These are phyloP conservation scores for Fraxinus platypoda DNA, from an alignment of 305 asterid genomes.

Conservation along the genomic window DNA sequence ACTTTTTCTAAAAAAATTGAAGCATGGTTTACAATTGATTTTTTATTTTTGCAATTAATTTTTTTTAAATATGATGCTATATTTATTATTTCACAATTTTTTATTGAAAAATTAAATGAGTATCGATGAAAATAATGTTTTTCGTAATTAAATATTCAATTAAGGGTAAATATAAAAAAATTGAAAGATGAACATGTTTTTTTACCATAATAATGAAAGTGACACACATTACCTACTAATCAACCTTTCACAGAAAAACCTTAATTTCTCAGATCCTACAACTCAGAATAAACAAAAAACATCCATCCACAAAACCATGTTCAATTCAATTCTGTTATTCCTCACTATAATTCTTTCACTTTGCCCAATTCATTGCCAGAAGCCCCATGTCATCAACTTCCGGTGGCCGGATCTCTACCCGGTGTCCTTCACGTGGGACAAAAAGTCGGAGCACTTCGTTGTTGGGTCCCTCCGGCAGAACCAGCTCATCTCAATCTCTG, in stretches of 20 bases:
- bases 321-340: slow-evolving; percentile 20
- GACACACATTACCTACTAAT: too few species aligned
- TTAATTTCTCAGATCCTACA: not conserved
- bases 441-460: slow-evolving; percentile 74
- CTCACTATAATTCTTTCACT: slow-evolving; percentile 4
- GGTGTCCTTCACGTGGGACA: slow-evolving; percentile 75
- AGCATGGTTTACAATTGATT: too few species aligned
- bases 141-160: too few species aligned
- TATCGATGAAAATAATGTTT: too few species aligned
- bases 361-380: slow-evolving; percentile 30
- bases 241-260: not conserved
- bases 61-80: too few species aligned
- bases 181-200: too few species aligned
- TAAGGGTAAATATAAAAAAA: too few species aligned
- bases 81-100: too few species aligned
- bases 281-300: not conserved
- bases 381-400: slow-evolving; percentile 65
- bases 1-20: too few species aligned
- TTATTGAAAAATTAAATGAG: too few species aligned
- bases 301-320: slow-evolving; percentile 14
- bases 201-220: too few species aligned
- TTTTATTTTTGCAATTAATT: too few species aligned
- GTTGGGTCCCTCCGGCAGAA: slow-evolving; percentile 61
- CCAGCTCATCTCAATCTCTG: slow-evolving; percentile 64
- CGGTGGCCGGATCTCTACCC: slow-evolving; percentile 66